A percentile compares a stretch with the other conserved stretches of the same genome.
phyloP scores from a whole-genome alignment of 345 rosid genomes.

The Ceriops tagal region DNA sequence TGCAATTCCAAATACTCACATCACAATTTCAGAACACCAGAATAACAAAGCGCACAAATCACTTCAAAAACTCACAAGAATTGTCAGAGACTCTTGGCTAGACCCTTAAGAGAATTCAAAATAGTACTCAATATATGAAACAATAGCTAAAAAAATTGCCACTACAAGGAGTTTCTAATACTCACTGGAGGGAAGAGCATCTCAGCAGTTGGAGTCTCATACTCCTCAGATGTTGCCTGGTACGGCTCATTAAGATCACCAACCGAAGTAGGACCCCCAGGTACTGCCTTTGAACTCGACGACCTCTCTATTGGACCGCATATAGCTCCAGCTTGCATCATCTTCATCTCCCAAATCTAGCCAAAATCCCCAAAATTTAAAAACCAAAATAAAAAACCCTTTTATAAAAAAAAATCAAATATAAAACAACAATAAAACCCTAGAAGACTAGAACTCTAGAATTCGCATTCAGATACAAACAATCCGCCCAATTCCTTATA shows the following conservation, averaged over 20 bases:
- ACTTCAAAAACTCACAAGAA: slow-evolving; percentile 6
- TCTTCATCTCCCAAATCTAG: slow-evolving; percentile 91
- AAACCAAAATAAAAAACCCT: too few relatives aligned
- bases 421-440: slow-evolving; percentile 15
- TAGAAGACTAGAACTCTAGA: slow-evolving; percentile 34
- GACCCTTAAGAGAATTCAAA: too few relatives aligned
- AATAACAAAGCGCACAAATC: not conserved
- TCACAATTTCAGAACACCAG: not conserved
- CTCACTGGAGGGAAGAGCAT: slow-evolving; percentile 90
- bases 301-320: slow-evolving; percentile 71
- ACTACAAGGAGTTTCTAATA: slow-evolving; percentile 5
- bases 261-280: slow-evolving; percentile 67
- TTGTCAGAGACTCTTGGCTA: not conserved
- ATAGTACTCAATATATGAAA: too few relatives aligned
- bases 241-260: slow-evolving; percentile 97
- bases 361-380: not conserved
- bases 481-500: not conserved
- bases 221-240: slow-evolving; percentile 78
- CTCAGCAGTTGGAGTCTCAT: slow-evolving; percentile 96
- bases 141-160: too few relatives aligned
- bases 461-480: slow-evolving; percentile 29
- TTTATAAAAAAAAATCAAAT: not conserved
- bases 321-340: slow-evolving; percentile 85
- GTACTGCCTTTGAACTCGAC: slow-evolving; percentile 44
- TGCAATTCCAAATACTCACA: slow-evolving; percentile 25